Percentiles rank a stretch among this genome's conserved stretches.
Evolutionary conservation across 108 stramenopile genomes (phyloP).

Genomic region (Skeletonema costatum): DNA sequence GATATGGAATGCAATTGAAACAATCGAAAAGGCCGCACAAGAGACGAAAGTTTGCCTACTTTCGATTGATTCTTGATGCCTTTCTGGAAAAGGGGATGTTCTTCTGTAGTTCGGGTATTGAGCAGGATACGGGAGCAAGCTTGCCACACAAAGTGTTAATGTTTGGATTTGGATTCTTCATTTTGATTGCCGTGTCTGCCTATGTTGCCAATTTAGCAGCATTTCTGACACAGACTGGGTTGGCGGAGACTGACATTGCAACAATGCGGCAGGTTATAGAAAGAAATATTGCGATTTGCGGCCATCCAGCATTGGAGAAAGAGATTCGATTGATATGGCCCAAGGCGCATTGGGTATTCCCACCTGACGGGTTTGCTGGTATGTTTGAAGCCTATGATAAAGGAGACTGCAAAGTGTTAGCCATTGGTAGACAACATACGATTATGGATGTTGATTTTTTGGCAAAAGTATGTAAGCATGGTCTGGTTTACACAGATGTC

Average conservation of each 20-base stretch:
- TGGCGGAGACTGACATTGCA: no score
- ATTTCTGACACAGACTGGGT: slow-evolving; percentile 3
- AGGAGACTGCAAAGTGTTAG: slow-evolving; percentile 21
- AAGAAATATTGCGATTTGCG: slow-evolving; percentile 14
- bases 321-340: slow-evolving; percentile 21
- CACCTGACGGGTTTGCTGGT: not conserved
- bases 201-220: slow-evolving; percentile 33
- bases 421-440: slow-evolving; percentile 18
- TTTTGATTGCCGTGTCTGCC: slow-evolving; percentile 21
- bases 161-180: slow-evolving; percentile 33
- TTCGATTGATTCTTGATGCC: not conserved
- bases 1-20: not conserved
- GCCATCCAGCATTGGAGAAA: slow-evolving; percentile 19
- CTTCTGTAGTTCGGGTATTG: slow-evolving; percentile 27
- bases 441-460: not conserved
- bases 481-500: slow-evolving; percentile 18
- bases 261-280: no score
- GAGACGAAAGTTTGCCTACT: not conserved
- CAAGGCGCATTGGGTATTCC: slow-evolving; percentile 12
- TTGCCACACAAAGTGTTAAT: slow-evolving; percentile 16
- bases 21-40: not conserved
- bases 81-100: slow-evolving; percentile 7
- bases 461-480: slow-evolving; percentile 4
- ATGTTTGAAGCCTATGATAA: slow-evolving; percentile 16
- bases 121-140: slow-evolving; percentile 14